phyloP scores from a whole-genome alignment of 805 yeast genomes.

The Saccharomycopsis amapae region DNA sequence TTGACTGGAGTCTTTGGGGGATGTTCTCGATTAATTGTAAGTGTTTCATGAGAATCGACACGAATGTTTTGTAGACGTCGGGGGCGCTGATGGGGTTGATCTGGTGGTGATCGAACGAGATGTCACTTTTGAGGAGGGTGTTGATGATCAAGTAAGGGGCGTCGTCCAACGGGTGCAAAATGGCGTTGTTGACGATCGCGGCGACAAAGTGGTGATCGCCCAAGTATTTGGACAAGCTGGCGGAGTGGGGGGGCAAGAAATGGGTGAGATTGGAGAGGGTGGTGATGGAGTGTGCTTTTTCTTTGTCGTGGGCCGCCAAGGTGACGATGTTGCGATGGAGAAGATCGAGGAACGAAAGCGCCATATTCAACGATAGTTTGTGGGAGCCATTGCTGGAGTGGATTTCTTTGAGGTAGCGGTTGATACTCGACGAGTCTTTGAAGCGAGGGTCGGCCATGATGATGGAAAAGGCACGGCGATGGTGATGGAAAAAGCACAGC shows the following conservation, averaged over 20 bases:
- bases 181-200: not conserved
- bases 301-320: slow-evolving; percentile 2
- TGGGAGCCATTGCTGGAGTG: not conserved
- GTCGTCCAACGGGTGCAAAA: slow-evolving; percentile 10
- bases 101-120: not conserved
- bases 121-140: slow-evolving; percentile 7
- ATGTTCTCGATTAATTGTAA: slow-evolving; percentile 5
- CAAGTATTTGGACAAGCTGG: not conserved
- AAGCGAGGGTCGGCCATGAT: not conserved
- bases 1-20: not conserved
- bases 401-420: slow-evolving; percentile 3
- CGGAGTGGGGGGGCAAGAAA: not conserved
- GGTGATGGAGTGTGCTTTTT: slow-evolving; percentile 2
- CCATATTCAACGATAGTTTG: not conserved
- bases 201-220: not conserved
- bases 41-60: slow-evolving; percentile 4
- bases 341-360: not conserved
- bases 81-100: not conserved
- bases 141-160: slow-evolving; percentile 9
- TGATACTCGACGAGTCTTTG: slow-evolving; percentile 3
- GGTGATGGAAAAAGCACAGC: not conserved
- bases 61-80: not conserved
- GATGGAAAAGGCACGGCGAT: not conserved
- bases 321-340: not conserved
- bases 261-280: slow-evolving; percentile 6